Evolutionary conservation across 192 early-diverging fungal species (phyloP), one percentile per base, ranked within the genome.

Genomic region (Rhizoclosmatium sp.): DNA sequence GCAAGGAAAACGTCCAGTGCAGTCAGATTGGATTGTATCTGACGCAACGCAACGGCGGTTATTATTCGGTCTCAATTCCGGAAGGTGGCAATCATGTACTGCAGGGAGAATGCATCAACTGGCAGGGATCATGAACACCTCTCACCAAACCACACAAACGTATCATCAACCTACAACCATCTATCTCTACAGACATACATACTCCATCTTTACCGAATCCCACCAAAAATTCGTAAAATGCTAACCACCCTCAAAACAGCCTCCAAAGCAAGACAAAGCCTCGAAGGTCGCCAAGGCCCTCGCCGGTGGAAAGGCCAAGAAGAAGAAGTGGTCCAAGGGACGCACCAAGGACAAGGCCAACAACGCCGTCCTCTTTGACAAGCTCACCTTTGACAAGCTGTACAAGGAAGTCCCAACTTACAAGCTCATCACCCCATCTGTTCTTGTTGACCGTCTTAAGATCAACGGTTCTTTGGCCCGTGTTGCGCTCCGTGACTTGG

Each of bases 341-440:
- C 97, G 97, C 92, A 95, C 97, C 77, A 98, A 99, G 95, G 98
- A 99, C 86, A 99, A 99, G 95, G 94, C 97, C 86, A 98, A 99
- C 95, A 99, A 99, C 93, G 90, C 94, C 85, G 97, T 99, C 82
- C 86, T 93, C 86, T 94, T 99, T 82, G 95, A 98, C 90, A 95
- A 97, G 87, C 85, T 95, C 80, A 99, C 97, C 77, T 96, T 97
- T 84, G 97, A 98, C 82, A 97, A 96, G 91, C 92, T 99, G 56
- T 94, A 94, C 91, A 99, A 99, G 95, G 98, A 99, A 89, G 97
- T 97, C 14, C 98, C 96, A 79, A 94, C 97, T 84, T 99, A 99
- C 94, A 99, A 98, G 92, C 92, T 99, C 86, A 94, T 99, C 82
- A 96, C 97, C 14, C 97, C 95, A 78, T 97, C 97, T 71, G 94